Conservation (phyloP, 2,329 filamentous ascomycete genomes). For the Aspergillus cejpii region DNA sequence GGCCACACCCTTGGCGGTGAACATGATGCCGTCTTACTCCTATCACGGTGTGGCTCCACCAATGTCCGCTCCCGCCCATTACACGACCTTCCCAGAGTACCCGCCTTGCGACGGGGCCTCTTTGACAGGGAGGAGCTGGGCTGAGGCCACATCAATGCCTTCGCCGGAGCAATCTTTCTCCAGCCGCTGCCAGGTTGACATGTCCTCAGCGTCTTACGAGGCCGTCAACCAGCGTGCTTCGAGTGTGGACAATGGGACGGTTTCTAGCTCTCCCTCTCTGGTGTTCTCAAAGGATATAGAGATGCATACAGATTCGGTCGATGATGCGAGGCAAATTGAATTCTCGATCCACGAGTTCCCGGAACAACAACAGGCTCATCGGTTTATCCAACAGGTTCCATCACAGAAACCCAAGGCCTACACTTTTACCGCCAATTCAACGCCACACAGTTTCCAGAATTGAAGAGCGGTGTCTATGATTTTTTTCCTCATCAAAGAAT, state of each 20-base stretch:
- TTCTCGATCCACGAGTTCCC: conserved; percentile 43
- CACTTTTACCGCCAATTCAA: conserved; percentile 39
- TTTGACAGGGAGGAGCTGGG: conserved; percentile 39
- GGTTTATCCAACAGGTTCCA: conserved; percentile 38
- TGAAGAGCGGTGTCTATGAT: background rate
- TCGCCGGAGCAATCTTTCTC: conserved; percentile 37
- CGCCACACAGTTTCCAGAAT: conserved; percentile 32
- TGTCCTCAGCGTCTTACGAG: conserved; percentile 37
- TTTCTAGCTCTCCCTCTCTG: conserved; percentile 29
- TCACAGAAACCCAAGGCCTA: conserved; percentile 40
- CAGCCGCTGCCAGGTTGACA: conserved; percentile 28
- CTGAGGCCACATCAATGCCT: conserved; percentile 35
- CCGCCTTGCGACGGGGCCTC: conserved; percentile 33
- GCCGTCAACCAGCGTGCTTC: conserved; percentile 26
- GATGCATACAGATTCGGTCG: conserved; percentile 20
- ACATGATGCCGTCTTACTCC: conserved; percentile 35
- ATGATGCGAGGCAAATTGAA: conserved; percentile 33
- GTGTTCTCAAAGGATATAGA: conserved; percentile 30
- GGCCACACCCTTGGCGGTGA: conserved; percentile 36
- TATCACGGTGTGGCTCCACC: conserved; percentile 36
- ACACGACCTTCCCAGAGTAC: conserved; percentile 40
- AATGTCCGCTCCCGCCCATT: conserved; percentile 41
- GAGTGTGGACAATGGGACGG: conserved; percentile 23
- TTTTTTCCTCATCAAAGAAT: too few relatives aligned
- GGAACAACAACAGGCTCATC: conserved; percentile 40